Percentiles rank a stretch among this genome's conserved stretches.
Evolutionary conservation across 2,329 filamentous ascomycete genomes (phyloP).

Genomic region (Pyricularia grisea): DNA sequence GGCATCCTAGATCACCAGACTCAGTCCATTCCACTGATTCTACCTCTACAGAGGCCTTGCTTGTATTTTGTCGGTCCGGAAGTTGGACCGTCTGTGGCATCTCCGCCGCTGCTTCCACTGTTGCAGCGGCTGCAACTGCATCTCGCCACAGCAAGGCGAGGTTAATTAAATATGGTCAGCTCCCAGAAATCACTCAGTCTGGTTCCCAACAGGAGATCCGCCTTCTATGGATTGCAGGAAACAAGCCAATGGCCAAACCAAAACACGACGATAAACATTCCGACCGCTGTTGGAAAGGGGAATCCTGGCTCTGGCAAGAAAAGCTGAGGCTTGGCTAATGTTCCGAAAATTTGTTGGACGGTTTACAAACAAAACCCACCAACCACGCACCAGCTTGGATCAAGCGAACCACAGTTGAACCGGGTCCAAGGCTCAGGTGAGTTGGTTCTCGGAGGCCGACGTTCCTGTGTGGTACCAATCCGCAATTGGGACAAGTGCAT

Average conservation of each 20-base stretch:
- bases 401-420: neutral
- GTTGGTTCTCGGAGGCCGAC: neutral
- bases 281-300: neutral
- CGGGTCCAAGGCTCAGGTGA: neutral
- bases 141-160: neutral
- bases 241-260: neutral
- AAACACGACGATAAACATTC: neutral
- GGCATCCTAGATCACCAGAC: neutral
- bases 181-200: neutral
- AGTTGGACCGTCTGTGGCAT: neutral
- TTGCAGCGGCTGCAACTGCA: neutral
- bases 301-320: neutral
- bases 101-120: neutral
- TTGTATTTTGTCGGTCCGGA: neutral
- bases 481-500: neutral
- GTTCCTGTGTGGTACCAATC: neutral
- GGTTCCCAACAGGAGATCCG: neutral
- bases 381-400: neutral
- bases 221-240: neutral
- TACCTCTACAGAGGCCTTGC: neutral
- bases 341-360: neutral
- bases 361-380: slow-evolving; percentile 6
- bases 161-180: neutral
- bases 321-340: neutral
- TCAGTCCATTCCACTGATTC: neutral